phyloP scores from a whole-genome alignment of 2,329 filamentous ascomycete genomes.

The Nigrograna mackinnonii region DNA sequence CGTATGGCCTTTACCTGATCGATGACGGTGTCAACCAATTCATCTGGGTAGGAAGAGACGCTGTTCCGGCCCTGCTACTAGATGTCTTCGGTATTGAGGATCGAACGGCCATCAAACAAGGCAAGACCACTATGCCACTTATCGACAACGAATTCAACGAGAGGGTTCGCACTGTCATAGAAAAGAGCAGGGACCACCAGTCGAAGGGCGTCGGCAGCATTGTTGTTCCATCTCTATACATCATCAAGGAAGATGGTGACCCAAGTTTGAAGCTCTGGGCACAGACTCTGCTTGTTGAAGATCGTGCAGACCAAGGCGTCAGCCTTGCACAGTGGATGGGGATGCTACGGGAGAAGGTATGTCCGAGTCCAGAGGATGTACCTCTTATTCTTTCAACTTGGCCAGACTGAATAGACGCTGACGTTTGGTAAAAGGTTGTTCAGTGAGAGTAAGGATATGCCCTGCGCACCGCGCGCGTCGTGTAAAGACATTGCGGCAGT shows the following conservation, averaged over 20 bases:
- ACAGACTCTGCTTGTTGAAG: constrained; percentile 92
- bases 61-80: constrained; percentile 82
- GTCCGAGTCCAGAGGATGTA: constrained; percentile 24
- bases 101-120: constrained; percentile 82
- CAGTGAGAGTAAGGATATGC: too few species aligned
- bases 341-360: constrained; percentile 89
- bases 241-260: constrained; percentile 94
- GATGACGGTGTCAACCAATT: constrained; percentile 98
- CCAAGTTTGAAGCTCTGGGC: constrained; percentile 95
- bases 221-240: constrained; percentile 89
- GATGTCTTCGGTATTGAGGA: constrained; percentile 92
- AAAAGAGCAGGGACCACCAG: constrained; percentile 89
- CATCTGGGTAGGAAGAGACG: constrained; percentile 94
- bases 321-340: constrained; percentile 95
- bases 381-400: constrained; percentile 21
- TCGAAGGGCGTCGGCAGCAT: constrained; percentile 91
- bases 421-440: too few species aligned
- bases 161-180: constrained; percentile 83
- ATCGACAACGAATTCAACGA: constrained; percentile 97
- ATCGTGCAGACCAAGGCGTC: constrained; percentile 90
- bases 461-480: too few species aligned
- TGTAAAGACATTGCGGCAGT: too few species aligned
- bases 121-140: constrained; percentile 84
- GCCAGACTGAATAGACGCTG: constrained; percentile 23
- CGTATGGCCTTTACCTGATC: constrained; percentile 92